Base-by-base conservation (phyloP, 352 stramenopile species). In the Phytophthora palmivora region DNA sequence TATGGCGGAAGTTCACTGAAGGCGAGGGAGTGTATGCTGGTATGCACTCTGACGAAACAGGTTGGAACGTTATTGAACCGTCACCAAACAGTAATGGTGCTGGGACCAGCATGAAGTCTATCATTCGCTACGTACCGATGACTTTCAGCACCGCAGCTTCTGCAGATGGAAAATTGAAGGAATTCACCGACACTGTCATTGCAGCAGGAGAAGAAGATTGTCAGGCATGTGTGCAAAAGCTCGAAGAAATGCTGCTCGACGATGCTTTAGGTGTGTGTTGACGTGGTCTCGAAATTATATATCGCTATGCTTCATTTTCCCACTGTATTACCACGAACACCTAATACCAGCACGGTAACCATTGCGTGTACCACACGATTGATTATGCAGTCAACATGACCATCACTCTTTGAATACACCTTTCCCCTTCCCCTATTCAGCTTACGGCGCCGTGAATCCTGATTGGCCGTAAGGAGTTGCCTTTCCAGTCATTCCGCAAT, bases 21-120 rank as follows among this genome's bases (percentile, higher is more conserved):
- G 73, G 73, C 6, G 72, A 78, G 24, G 54, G 71, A n/a, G 48
- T 30, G 26, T 69, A 70, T 14, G 71, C 70, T 52, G 70, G 68
- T 0, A 76, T 86, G 67, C 78, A 78, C 48, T 76, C 76, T 28
- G 77, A 89, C 26, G 76, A 89, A 28, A 89, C 77, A 0, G 77
- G 77, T 7, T 89, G 80, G 80, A 76, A 70, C 18, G 51, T 74
- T 15, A 21, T 76, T 15, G 57, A 54, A 3, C 58, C 58, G 1
- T 57, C 60, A 14, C 21, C 61, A 4, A 57, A 11, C 16, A 51
- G 26, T 10, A 45, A 46, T 9, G 63, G 56, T 2, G 24, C 36
- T 0, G 52, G 52, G 0, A 73, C 64, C 8, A 0, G 49, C 11
- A 54, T 73, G 45, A 47, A 73, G 34, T 69, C 64, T 1, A 34